Base-by-base conservation (phyloP, 176 grass and related monocot genomes). In the Poa pratensis region DNA sequence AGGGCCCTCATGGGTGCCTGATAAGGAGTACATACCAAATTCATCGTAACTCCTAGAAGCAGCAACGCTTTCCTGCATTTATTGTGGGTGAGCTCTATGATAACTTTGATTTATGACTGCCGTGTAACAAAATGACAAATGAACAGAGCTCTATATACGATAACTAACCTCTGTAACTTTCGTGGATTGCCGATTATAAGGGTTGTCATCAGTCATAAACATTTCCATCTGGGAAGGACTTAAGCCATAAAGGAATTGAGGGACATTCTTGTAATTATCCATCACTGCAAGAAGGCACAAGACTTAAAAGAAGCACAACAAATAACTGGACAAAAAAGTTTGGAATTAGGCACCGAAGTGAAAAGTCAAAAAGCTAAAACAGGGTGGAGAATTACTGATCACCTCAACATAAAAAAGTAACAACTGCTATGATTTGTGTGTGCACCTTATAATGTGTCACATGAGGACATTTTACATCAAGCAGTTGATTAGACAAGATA, bases 221-320 rank as follows among this genome's bases (percentile, higher is more conserved):
- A 98, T 95, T 83, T 90, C 84, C 57, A 95, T 91, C 78, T 97
- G 93, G 26, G 91, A 84, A 59, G 72, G 13, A 54, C 80, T 82
- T 80, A 91, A 92, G 6, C 95, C 93, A 69, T 95, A 95, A n/a
- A 97, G 82, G 75, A 85, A 88, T 54, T 90, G 85, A 23, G 95
- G 89, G 27, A 83, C 82, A 73, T 88, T 92, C 70, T 90, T 93
- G 80, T 93, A 97, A 86, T 95, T 93, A 75, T 95, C 90, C 85
- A 83, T 97, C 53, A 94, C 96, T 98, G 81, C 51, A 46, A 89
- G 52, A 85, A 59, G 74, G 65, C 9, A 87, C 43, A 55, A 49
- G 42, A 19, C 24, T 42, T 89, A 58, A 73, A 81, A 53, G 20
- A 2, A 18, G n/a, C 46, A 30, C 49, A 50, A 75, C 26, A 79